Evolutionary conservation across 2,329 filamentous ascomycete species (phyloP).

Genomic region (Nannizzia gypsea): DNA sequence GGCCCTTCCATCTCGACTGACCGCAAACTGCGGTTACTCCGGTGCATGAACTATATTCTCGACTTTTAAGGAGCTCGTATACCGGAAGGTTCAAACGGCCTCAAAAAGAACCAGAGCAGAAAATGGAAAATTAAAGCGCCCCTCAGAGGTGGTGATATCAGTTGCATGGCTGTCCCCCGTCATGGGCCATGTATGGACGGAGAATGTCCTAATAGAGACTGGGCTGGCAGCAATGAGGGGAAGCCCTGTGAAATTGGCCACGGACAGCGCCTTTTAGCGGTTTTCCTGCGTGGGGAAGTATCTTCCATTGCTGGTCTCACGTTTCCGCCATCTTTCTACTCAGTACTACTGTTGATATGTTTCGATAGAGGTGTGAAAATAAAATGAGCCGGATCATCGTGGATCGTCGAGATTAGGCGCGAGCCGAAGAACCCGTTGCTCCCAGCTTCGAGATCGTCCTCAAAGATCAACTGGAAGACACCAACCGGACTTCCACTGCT

Average conservation of each 20-base stretch:
- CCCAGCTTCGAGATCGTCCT: background rate
- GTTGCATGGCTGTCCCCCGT: background rate
- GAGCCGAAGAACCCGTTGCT: background rate
- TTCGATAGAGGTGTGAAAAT: background rate
- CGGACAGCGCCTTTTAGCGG: background rate
- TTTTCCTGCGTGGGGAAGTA: background rate
- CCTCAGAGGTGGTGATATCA: background rate
- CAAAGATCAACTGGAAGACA: background rate
- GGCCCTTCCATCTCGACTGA: background rate
- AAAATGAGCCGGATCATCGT: background rate
- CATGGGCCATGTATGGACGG: background rate
- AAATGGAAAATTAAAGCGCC: background rate
- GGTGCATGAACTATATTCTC: slow-evolving; percentile 1
- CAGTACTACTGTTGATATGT: background rate
- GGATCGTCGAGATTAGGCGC: background rate
- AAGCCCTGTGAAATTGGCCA: background rate
- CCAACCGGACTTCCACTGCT: background rate
- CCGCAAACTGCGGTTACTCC: background rate
- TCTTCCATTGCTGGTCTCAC: background rate
- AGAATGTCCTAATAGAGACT: background rate
- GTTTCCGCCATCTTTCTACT: background rate
- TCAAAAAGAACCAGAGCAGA: background rate
- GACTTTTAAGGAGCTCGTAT: background rate
- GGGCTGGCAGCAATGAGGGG: background rate
- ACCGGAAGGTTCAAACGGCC: background rate